phyloP scores from a whole-genome alignment of 305 asterid species.

The Fraxinus xanthoxyloides region DNA sequence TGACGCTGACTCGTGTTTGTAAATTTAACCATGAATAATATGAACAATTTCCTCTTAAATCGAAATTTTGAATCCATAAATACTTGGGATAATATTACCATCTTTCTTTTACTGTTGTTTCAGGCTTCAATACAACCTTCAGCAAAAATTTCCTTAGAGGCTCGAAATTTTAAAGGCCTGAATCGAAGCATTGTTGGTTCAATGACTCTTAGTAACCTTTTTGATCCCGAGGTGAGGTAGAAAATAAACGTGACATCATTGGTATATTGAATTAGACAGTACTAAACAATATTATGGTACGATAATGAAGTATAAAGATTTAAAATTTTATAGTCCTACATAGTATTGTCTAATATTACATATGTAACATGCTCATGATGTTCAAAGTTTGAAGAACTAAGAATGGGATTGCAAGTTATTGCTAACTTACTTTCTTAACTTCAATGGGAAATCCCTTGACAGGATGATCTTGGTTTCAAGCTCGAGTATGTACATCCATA shows the following conservation, averaged over 20 bases:
- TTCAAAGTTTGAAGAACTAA: neutral
- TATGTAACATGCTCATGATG: neutral
- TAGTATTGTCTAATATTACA: neutral
- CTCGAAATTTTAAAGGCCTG: constrained; percentile 24
- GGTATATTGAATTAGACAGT: neutral
- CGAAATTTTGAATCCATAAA: neutral
- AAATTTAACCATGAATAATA: neutral
- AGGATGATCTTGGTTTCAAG: constrained; percentile 23
- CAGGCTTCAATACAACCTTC: constrained; percentile 24
- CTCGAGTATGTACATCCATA: constrained; percentile 30
- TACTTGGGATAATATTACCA: neutral
- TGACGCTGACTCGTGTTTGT: neutral
- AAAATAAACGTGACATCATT: neutral
- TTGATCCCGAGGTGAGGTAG: constrained; percentile 24
- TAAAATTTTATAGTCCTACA: neutral
- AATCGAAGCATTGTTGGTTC: constrained; percentile 21
- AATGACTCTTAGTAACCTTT: constrained; percentile 17
- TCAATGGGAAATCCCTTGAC: neutral
- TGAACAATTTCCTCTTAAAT: neutral
- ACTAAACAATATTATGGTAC: no score
- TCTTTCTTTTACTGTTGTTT: constrained; percentile 21
- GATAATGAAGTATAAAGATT: neutral
- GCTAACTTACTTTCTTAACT: neutral
- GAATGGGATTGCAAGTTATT: neutral
- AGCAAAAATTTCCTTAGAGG: constrained; percentile 17